Evolutionary conservation across 2,329 filamentous ascomycete genomes (phyloP), one percentile per base, ranked within the genome.

Genomic region (Tolypocladium capitatum): DNA sequence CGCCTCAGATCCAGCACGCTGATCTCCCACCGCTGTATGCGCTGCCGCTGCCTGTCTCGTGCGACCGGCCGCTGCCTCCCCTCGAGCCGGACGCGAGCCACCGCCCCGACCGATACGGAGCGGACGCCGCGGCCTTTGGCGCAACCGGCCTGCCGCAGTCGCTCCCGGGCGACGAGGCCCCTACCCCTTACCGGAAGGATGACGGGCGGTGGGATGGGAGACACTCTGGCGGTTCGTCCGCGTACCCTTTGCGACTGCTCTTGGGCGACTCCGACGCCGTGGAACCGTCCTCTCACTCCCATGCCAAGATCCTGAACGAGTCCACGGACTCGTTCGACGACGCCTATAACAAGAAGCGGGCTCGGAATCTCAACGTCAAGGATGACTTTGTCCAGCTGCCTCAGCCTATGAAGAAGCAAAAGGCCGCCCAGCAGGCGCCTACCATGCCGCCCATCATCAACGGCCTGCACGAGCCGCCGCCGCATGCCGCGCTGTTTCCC

Each of bases 361-460:
- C 67, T 30, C 65, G 71, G 45, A 63, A 63, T 8, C 59, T 71
- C 40, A 64, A 70, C 28, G 66, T 64, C 48, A 79, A 80, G 53
- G 80, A 83, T 49, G 78, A 82, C 52, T 77, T 80, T 52, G 72
- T 81, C 34, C 78, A 82, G 58, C 66, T 83, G 16, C 80, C 80
- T 1, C 77, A 82, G 56, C 79, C 78, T 3, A 68, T 78, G 43
- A 81, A 81, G 67, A 82, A 81, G 58, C 77, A 79, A 54, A 81
- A 78, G 58, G 73, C 78, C 3, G 68, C 71, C 13, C 72, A 75
- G 51, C 73, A 77, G 55, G 66, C 71, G 5, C 72, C 63, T 10
- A 66, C 74, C 45, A 75, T 80, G 58, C 80, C 80, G 9, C 79
- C 79, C 46, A 83, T 83, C 51, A 82, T 83, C 59, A 80, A 79